phyloP scores from a whole-genome alignment of 1,139 yeast genomes.

The Scheffersomyces stambukii region DNA sequence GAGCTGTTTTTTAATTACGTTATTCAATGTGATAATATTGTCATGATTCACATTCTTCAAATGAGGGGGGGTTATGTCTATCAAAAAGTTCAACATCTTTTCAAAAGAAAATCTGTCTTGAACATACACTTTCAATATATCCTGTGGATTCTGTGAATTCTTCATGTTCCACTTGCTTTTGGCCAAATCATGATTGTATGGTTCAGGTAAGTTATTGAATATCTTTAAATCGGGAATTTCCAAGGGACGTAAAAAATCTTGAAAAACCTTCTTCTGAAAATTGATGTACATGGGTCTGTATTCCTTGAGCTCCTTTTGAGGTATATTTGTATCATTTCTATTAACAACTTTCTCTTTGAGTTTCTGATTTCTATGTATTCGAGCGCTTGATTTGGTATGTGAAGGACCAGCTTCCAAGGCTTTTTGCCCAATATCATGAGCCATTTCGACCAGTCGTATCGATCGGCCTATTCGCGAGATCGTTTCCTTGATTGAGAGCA shows the following conservation, averaged over 20 bases:
- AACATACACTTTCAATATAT: slow-evolving; percentile 21
- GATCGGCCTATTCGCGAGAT: slow-evolving; percentile 15
- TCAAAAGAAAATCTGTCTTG: slow-evolving; percentile 27
- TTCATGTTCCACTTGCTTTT: slow-evolving; percentile 20
- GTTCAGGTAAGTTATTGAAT: slow-evolving; percentile 18
- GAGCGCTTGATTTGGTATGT: not conserved
- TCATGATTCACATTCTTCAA: slow-evolving; percentile 14
- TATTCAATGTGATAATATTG: slow-evolving; percentile 7
- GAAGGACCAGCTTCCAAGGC: no score
- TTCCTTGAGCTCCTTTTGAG: slow-evolving; percentile 10
- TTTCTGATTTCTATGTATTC: not conserved
- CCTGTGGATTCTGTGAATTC: slow-evolving; percentile 15
- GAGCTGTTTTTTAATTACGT: slow-evolving; percentile 14
- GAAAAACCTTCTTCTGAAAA: slow-evolving; percentile 24
- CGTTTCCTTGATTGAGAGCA: slow-evolving; percentile 13
- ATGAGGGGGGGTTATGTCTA: slow-evolving; percentile 30
- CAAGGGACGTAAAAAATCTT: slow-evolving; percentile 35
- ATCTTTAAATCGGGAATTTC: slow-evolving; percentile 32
- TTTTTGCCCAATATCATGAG: not conserved
- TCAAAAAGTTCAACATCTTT: slow-evolving; percentile 28
- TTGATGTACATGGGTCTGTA: slow-evolving; percentile 12
- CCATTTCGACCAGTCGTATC: slow-evolving; percentile 11
- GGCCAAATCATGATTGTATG: slow-evolving; percentile 22
- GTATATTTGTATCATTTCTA: slow-evolving; percentile 6
- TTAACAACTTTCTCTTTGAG: slow-evolving; percentile 2